Evolutionary conservation across 345 rosid species (phyloP), one percentile per base, ranked within the genome.

Genomic region (Bretschneidera sinensis): DNA sequence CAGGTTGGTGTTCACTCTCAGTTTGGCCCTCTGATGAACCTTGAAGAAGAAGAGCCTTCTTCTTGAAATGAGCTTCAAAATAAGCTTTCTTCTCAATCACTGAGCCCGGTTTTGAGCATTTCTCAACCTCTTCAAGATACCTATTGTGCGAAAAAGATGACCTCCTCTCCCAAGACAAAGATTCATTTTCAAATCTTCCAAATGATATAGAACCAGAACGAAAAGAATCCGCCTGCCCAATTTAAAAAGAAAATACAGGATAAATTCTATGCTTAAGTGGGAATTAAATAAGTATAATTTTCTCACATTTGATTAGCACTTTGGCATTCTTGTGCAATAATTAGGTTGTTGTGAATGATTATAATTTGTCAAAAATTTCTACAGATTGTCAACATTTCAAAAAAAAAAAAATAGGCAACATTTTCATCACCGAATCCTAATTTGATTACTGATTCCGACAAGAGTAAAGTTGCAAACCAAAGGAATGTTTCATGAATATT

Each of bases 41-140:
- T 28, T 83, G 96, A 47, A 70, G 65, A 43, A 54, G 66, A 68
- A 81, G 78, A 17, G 81, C 87, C 78, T 76, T 85, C 76, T 81
- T 86, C 87, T 78, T 88, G 78, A 92, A 88, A 71, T 86, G 96
- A 74, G 92, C 95, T 49, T 92, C 98, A 28, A 92, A 85, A 65
- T 79, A 85, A 17, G 96, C 98, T 73, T 85, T 92, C 75, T 85
- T 92, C 76, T 81, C 81, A 48, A 69, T 73, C 14, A 92, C 98
- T 51, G 89, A 85, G 51, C 98, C 96, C 1, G 89, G 92, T 75
- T 69, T 92, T 24, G 96, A 88, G 74, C 73, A 85, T 66, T 77
- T 92, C 79, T 86, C 98, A 47, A 82, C 98, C 79, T 92, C 98
- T 76, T 85, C 96, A 63, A 91, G 96, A 65, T 91, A 91, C 75